Evolutionary conservation across 2,329 filamentous ascomycete genomes (phyloP), one percentile per base, ranked within the genome.

Genomic region (Nectriaceae sp.): DNA sequence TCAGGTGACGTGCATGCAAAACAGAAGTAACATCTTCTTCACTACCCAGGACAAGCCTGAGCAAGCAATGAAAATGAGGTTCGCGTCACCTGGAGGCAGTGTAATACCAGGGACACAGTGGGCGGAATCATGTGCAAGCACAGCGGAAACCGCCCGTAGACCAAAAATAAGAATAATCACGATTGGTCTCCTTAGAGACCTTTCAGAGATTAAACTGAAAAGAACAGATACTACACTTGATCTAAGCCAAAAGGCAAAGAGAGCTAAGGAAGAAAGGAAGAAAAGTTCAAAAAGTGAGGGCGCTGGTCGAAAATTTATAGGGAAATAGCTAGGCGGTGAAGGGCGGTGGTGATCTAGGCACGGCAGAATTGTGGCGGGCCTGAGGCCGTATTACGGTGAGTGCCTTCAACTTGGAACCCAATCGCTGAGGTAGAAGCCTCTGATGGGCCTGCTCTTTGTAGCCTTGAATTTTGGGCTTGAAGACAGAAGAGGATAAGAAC

Each of bases 151-250:
- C 50, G 40, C 55, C 62, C 64, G 22, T 21, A 44, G 22, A 44
- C 58, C 65, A 68, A 67, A 68, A 68, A 92, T 90, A 80, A 78
- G 85, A 83, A 83, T 89, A 91, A 92, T 89, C 85, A 83, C 77
- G 78, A 80, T 81, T 82, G 78, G 77, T 76, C 76, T 77, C 83
- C 78, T 75, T 88, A 82, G 84, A 78, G 77, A 78, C 79, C 80
- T 90, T 89, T 87, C 87, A 92, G 88, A 88, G 85, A 90, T 91
- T 91, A 92, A 91, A 90, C 88, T 92, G 85, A 90, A 88, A 90
- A 91, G 88, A 92, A 91, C 87, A 90, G 87, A 89, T 90, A 90
- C 87, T 90, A 90, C 86, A 90, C 86, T 89, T 90, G 87, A 90
- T 90, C 87, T 90, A 88, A 89, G 83, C 83, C 79, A 83, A 79